Evolutionary conservation across 2,329 filamentous ascomycete genomes (phyloP), one percentile per base, ranked within the genome.

Genomic region (Blastomyces percursus): DNA sequence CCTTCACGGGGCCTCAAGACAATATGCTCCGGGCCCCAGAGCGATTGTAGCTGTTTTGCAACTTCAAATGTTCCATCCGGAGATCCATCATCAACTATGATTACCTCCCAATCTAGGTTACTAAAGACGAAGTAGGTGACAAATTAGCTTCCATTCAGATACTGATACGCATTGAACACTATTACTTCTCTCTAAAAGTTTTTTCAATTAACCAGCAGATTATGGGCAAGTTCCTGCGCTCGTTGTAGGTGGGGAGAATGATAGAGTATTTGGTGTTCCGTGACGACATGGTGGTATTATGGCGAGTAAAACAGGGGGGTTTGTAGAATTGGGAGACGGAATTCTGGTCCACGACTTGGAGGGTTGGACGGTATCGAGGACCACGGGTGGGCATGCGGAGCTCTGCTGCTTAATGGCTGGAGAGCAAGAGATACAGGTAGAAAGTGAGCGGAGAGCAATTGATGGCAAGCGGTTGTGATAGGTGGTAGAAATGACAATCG

Each of bases 191-290:
- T 60, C 87, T 90, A 77, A 97, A 97, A 66, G 88, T 96, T 76
- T 87, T 88, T 80, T 96, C 90, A 69, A 99, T 84, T 76, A 99
- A 81, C 90, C 91, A 97, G 72, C 88, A 85, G 74, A 97, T 91
- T 75, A 99, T 94, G 71, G 94, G 94, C 69, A 99, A 86, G 80
- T 99, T 99, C 77, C 86, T 87, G 74, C 94, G 90, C 84, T 99
- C 94, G 77, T 99, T 97, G 85, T 96, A 99, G 66, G 94, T 99
- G 63, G 94, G 94, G 67, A 99, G 86, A 74, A 99, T 93, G 74
- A 99, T 88, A 69, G 93, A 96, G 84, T 96, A 99, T 79, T 93
- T 96, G 82, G 94, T 82, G 68, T 81, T 57, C 48, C 59, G 27
- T 21, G 63, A 61, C 9, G 65, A 52, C 65, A 66, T 67, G 24